Evolutionary conservation across 306 rosid genomes (phyloP), one percentile per base, ranked within the genome.

Genomic region (Acacia melanoxylon): DNA sequence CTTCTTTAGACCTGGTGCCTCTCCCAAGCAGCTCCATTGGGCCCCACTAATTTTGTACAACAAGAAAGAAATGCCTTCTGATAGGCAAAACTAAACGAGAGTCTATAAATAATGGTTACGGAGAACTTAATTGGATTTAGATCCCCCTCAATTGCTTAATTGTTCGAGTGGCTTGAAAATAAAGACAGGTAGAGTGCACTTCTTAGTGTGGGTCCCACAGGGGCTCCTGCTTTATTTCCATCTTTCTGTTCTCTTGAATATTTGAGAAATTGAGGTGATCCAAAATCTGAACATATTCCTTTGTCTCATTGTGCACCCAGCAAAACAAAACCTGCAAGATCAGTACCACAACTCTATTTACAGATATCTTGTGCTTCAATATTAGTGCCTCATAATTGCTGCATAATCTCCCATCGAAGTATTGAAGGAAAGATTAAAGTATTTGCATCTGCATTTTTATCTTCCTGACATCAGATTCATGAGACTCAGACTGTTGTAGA

Each of bases 391-490:
- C 5, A 33, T 4, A 16, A 49, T 49, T 49, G 56, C 56, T 49
- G 8, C 56, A 49, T 49, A 16, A 49, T 49, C 19, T 15, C 56
- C n/a, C 1, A 17, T 6, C 70, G 5, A 65, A 5, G 11, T 31
- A 37, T 37, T 37, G 2, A 8, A 67, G 72, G 31, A 3, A 67
- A 33, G 24, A 37, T 6, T 35, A 1, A 68, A 68, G 9, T 68
- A 68, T 41, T 40, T 19, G 27, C 31, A 84, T 20, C 17, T 6
- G 0, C 37, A 51, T 16, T 81, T 84, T 8, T 93, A 93, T 89
- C 99, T 88, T 84, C 98, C 98, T 0, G 99, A 89, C 98, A 85
- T 90, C 41, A 91, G 91, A 76, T 87, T 83, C 95, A 85, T 89
- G 58, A 91, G 91, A 76, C 52, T 48, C 14, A 14, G 16, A 3